Conservation (phyloP, 2,329 filamentous ascomycete genomes). For the Tolypocladium ovalisporum region DNA sequence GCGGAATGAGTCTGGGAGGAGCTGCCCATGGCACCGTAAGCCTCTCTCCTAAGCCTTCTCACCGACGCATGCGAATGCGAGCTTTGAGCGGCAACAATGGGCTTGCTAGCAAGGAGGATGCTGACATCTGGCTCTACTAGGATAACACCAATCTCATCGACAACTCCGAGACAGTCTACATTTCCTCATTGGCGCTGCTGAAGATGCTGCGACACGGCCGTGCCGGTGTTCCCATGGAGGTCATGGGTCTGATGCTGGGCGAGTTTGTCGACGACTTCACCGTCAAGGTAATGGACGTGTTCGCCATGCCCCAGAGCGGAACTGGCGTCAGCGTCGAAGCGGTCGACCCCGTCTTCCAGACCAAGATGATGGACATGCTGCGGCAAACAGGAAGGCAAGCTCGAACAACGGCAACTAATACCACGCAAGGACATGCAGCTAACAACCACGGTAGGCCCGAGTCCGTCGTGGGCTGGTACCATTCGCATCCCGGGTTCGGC, state of each 20-base stretch:
- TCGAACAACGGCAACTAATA: constrained; percentile 4
- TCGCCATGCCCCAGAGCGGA: constrained; percentile 98
- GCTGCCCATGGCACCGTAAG: constrained; percentile 28
- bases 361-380: constrained; percentile 99
- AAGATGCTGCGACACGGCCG: constrained; percentile 99
- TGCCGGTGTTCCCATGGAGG: constrained; percentile 98
- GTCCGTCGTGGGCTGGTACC: constrained; percentile 98
- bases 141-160: constrained; percentile 89
- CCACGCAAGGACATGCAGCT: constrained; percentile 4
- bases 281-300: constrained; percentile 94
- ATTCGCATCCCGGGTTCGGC: constrained; percentile 97
- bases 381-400: constrained; percentile 85
- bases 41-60: too few species aligned
- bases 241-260: constrained; percentile 98
- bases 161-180: constrained; percentile 98
- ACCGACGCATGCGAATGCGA: not conserved
- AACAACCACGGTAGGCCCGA: constrained; percentile 54
- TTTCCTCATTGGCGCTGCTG: constrained; percentile 89
- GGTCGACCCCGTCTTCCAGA: constrained; percentile 97
- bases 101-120: not conserved
- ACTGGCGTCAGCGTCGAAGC: constrained; percentile 97
- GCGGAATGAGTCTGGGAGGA: constrained; percentile 55
- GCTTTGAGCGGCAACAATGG: not conserved
- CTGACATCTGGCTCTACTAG: constrained; percentile 30
- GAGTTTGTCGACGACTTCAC: constrained; percentile 99